Percentiles rank a stretch among this genome's conserved stretches.
These are phyloP conservation scores for Gastrodia elata DNA, from an alignment of 106 monocot species.

Conservation along the genomic window DNA sequence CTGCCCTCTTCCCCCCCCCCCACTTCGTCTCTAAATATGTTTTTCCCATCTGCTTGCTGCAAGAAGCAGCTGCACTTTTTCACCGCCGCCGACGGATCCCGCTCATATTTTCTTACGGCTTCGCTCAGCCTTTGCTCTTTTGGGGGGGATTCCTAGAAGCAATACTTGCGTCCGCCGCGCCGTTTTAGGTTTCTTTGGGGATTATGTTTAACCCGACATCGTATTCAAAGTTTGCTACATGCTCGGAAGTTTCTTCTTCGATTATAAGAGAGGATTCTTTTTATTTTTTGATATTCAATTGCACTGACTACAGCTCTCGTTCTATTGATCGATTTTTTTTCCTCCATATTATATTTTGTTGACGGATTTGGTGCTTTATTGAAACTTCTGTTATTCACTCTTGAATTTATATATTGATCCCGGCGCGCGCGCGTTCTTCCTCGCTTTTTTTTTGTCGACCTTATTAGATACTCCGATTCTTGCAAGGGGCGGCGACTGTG, in stretches of 20 bases:
- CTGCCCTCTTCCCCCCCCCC: not conserved
- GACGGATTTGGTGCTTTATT: not conserved
- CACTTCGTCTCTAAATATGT: not conserved
- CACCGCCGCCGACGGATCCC: not conserved
- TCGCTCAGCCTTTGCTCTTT: not conserved
- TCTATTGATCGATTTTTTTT: not conserved
- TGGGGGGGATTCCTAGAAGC: not conserved
- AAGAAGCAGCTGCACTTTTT: not conserved
- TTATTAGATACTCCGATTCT: not conserved
- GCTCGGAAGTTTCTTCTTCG: not conserved
- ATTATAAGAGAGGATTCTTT: not conserved
- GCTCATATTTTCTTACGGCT: not conserved
- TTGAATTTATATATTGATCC: not conserved
- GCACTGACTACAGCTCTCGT: not conserved
- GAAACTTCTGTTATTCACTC: not conserved
- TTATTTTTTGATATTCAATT: not conserved
- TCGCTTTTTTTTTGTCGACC: not conserved
- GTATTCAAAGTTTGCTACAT: not conserved
- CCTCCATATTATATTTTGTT: not conserved
- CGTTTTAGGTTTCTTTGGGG: not conserved
- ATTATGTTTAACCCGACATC: not conserved
- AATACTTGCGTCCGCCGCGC: not conserved
- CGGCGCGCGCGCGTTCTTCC: too few species aligned
- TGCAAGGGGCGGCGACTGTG: not conserved
- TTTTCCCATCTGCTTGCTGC: too few species aligned